Evolutionary conservation across 768 basidiomycete genomes (phyloP), one percentile per base, ranked within the genome.

Genomic region (Cantharellus cinnabarinus): DNA sequence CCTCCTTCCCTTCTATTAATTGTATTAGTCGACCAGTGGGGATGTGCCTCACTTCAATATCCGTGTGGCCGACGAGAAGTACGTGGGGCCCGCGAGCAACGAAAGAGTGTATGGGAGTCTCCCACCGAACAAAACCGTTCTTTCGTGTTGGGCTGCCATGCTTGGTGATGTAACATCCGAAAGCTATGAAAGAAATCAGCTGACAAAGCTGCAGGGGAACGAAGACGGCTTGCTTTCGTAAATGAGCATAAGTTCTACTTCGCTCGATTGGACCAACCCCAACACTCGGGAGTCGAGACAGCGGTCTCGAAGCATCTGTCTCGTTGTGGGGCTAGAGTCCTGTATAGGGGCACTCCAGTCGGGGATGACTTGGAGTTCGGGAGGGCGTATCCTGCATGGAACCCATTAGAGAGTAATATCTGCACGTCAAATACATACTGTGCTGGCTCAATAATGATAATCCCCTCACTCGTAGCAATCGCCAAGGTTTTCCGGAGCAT

Each of bases 81-180:
- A 89, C 61, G 64, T 86, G 76, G 3, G 73, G 74, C 4, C 77
- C 76, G 10, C 83, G 79, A 51, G 77, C 69, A 5, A 80, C 77
- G 65, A 75, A 89, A 1, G 82, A 73, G 2, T 69, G 71, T 5
- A 81, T 84, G 61, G 75, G 79, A 60, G 76, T 76, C 70, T 90
- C 88, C 88, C 88, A 90, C 60, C 79, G 81, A 62, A 89, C 76
- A 66, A 78, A 87, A 0, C 76, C 75, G 3, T 71, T 74, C 44
- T 50, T 75, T 75, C 84, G 82, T 5, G 71, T 72, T 2, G 85
- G 85, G 0, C 71, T 67, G 2, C 88, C 88, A 62, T 79, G 74
- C 59, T 79, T 81, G 59, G 82, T 77, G 64, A 88, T 78, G 67
- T 83, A 89, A 65, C 79, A 85, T 10, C 87, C 88, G 44, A 88